A percentile compares a stretch with the other conserved stretches of the same genome.
Conservation (phyloP, 306 rosid species). For the Leucaena leucocephala region DNA sequence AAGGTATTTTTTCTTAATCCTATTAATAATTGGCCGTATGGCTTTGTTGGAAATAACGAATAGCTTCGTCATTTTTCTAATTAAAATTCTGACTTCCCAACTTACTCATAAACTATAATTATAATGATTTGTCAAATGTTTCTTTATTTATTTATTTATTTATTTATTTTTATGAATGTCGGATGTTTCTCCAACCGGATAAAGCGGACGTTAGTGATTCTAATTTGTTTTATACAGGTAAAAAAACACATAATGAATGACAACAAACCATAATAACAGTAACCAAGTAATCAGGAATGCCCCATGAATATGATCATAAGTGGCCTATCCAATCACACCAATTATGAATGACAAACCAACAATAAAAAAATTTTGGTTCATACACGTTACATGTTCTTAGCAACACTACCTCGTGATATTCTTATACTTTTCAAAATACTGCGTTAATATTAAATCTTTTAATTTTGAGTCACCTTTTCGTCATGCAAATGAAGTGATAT, state of each 20-base stretch:
- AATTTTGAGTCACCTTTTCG: background rate
- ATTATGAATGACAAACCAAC: slow-evolving; percentile 7
- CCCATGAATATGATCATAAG: background rate
- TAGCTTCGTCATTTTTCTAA: background rate
- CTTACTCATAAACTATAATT: background rate
- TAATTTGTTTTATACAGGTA: background rate
- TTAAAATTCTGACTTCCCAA: background rate
- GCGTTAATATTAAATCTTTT: background rate
- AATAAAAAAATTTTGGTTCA: background rate
- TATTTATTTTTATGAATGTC: too few relatives aligned
- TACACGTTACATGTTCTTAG: background rate
- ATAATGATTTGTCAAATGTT: background rate
- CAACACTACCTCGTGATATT: background rate
- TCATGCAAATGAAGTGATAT: background rate
- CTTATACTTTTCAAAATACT: background rate
- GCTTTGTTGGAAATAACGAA: background rate
- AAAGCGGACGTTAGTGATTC: background rate
- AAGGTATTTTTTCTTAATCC: background rate
- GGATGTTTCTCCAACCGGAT: background rate
- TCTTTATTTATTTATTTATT: background rate
- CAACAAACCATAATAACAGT: background rate
- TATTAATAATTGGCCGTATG: background rate
- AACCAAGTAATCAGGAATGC: background rate
- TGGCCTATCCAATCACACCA: background rate
- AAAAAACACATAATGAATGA: background rate